Base-by-base conservation (phyloP, 1,284 basidiomycete species). In the Naganishia sp. region DNA sequence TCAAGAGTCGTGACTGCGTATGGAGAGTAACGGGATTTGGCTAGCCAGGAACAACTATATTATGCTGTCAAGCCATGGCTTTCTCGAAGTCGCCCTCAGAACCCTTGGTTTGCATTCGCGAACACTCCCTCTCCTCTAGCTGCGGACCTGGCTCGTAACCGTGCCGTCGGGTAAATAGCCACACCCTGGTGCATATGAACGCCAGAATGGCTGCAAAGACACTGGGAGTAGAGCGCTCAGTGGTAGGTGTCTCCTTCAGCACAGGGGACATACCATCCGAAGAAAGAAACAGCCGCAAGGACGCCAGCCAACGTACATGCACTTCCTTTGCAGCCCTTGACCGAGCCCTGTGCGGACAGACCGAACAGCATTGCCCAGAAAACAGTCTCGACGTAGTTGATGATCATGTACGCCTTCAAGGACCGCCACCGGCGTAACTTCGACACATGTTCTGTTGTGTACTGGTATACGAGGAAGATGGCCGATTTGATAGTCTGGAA, bases 351-450 rank as follows among this genome's bases (percentile, higher is more conserved):
- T 13, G 23, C 23, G 42, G 42, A 56, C 55, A 56, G 25, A 15
- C 55, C 55, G 25, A 56, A 56, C 21, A 56, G 55, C 39, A 56
- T 23, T 13, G 55, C 55, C 55, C 55, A 56, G 18, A 45, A 56
- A 25, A 56, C 43, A 11, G n/a, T n/a, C 44, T 56, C 55, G 55
- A 45, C 44, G 43, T 44, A 56, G 23, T 56, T 56, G 55, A 56
- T 39, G 11, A 56, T 56, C 42, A 56, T 56, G 25, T 44, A 45
- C 16, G 55, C 55, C 28, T 56, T 56, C 23, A 42, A n/a, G 3
- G 55, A 56, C 15, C 42, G 55, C 55, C 21, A 56, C 13, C 55
- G 55, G 1, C 16, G 39, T 13, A 56, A 25, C 2, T 23, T 21
- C 13, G 23, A 7, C 7, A 23, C 13, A 16, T 45, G 55, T 15